A percentile compares a stretch with the other conserved stretches of the same genome.
Evolutionary conservation across 169 alveolate genomes (phyloP).

Genomic region (Cryptosporidium canis): DNA sequence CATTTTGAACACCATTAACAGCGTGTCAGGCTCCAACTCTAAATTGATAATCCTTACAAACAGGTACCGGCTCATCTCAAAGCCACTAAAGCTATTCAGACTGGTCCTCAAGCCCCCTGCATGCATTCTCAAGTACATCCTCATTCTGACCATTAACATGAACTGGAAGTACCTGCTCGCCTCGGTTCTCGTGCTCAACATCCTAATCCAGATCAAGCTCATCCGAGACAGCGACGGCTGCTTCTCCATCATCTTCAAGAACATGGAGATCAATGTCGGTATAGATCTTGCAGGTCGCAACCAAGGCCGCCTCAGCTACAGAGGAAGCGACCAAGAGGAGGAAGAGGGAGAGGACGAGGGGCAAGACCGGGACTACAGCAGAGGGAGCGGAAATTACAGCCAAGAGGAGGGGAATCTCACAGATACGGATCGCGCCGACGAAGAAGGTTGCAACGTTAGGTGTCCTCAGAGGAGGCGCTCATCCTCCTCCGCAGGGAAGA

Average conservation of each 20-base stretch:
- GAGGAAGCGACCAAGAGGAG: not conserved
- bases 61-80: not conserved
- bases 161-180: conserved; percentile 40
- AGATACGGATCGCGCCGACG: too few relatives aligned
- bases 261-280: not conserved
- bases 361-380: not conserved
- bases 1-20: not conserved
- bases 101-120: not conserved
- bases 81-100: not conserved
- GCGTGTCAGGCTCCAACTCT: not conserved
- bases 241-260: conserved; percentile 10
- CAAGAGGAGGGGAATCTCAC: not conserved
- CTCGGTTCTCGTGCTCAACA: conserved; percentile 38
- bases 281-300: not conserved
- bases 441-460: not conserved
- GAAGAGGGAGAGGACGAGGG: not conserved
- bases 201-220: conserved; percentile 18
- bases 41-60: not conserved
- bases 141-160: not conserved
- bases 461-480: not conserved
- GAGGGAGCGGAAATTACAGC: not conserved
- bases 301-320: not conserved
- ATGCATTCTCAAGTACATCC: not conserved
- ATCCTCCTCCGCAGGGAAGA: not conserved
- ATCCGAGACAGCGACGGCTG: not conserved